Evolutionary conservation across 495 filamentous ascomycete genomes (phyloP).

Genomic region (Cercophora scortea): DNA sequence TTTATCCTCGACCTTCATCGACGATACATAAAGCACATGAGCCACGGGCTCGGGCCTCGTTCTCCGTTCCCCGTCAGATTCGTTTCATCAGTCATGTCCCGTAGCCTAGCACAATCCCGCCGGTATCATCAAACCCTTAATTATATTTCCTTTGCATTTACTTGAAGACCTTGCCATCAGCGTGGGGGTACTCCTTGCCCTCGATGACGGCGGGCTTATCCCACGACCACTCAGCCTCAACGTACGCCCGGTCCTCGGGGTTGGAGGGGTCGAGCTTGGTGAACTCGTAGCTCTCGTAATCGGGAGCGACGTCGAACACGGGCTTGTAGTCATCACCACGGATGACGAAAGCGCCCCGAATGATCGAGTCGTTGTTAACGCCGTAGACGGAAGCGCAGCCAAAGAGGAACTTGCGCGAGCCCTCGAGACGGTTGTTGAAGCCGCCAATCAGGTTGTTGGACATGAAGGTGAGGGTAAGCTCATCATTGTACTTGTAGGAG

Average conservation of each 20-base stretch:
- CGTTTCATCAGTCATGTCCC: constrained; percentile 29
- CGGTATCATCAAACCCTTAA: background rate
- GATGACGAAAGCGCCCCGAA: constrained; percentile 86
- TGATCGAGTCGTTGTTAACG: constrained; percentile 73
- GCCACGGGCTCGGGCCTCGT: constrained; percentile 15
- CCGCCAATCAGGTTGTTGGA: constrained; percentile 94
- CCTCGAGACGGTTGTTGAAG: constrained; percentile 97
- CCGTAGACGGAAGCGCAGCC: constrained; percentile 87
- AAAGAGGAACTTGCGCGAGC: constrained; percentile 96
- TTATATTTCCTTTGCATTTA: constrained; percentile 38
- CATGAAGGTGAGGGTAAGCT: constrained; percentile 97
- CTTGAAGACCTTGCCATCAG: constrained; percentile 94
- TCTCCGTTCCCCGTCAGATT: constrained; percentile 15
- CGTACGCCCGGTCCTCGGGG: constrained; percentile 70
- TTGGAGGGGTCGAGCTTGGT: constrained; percentile 85
- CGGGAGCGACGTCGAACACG: constrained; percentile 93
- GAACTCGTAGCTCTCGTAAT: constrained; percentile 95
- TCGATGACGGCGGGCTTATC: constrained; percentile 71
- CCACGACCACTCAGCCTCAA: constrained; percentile 79
- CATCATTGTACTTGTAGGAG: constrained; percentile 97
- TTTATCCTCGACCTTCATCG: constrained; percentile 14
- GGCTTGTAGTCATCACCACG: constrained; percentile 80
- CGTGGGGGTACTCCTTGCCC: constrained; percentile 71
- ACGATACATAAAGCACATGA: constrained; percentile 20
- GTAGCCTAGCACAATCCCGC: constrained; percentile 18